These are phyloP conservation scores for Rhododendron vialii DNA, from an alignment of 148 eudicot species.

Conservation along the genomic window DNA sequence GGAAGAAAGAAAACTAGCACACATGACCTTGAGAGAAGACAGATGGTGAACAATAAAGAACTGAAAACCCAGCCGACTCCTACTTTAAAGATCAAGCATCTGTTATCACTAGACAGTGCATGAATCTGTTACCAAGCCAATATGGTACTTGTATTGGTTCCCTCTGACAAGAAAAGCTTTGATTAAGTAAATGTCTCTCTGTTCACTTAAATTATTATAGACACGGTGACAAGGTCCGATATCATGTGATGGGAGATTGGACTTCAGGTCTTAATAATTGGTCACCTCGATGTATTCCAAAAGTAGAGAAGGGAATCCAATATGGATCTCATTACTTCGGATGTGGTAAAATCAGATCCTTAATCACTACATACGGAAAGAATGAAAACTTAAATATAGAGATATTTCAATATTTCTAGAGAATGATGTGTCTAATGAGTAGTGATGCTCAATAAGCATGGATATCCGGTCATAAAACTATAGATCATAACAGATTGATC, in stretches of 20 bases:
- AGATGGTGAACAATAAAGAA: neutral
- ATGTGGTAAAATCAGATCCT: neutral
- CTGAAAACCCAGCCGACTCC: neutral
- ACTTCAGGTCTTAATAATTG: neutral
- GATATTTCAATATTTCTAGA: neutral
- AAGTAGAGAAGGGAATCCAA: neutral
- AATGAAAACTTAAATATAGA: neutral
- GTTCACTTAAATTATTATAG: neutral
- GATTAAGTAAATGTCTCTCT: neutral
- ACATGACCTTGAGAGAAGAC: neutral
- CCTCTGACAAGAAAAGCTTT: neutral
- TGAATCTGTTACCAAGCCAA: neutral
- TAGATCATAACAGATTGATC: neutral
- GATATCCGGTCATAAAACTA: neutral
- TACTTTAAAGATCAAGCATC: neutral
- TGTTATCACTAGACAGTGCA: neutral
- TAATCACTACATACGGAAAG: neutral
- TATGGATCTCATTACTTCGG: neutral
- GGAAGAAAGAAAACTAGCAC: neutral
- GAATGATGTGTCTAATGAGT: neutral
- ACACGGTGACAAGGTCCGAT: constrained; percentile 9
- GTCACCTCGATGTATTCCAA: neutral
- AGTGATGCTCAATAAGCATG: neutral
- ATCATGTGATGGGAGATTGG: neutral
- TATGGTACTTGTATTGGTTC: neutral